Base-by-base conservation (phyloP, 2,329 filamentous ascomycete species). In the Allantophomopsis cytisporea region DNA sequence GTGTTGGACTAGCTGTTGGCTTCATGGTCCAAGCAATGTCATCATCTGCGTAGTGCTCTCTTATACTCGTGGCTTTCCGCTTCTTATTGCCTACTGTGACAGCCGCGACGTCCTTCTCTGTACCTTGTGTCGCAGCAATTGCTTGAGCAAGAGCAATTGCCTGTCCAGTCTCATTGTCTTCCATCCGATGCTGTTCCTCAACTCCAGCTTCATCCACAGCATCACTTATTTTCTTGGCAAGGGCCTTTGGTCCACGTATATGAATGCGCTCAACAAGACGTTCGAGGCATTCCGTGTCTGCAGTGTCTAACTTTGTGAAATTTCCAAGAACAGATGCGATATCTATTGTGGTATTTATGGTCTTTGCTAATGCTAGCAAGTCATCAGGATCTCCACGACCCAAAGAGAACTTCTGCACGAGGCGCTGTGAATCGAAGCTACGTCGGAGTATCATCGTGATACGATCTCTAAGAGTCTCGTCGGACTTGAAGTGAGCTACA, bases 201-300 rank as follows among this genome's bases (percentile, higher is more conserved):
- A 96, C 64, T 0, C 87, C 85, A 45, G 95, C 88, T 60, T 96
- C 91, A 51, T 98, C 91, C 42, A 98, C 94, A 4, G 89, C 80
- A 2, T 72, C 66, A 37, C 72, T 63, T 42, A 98, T 94, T 16
- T 71, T 72, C 16, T 65, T 60, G 2, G 88, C 83, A 4, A 96
- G 71, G 33, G 72, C 67, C 10, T 66, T 61, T 0, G 87, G 83
- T 2, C 75, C 73, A 11, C 72, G 65, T 15, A 95, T 66, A 39
- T 74, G 67, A 34, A 91, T 74, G 6, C 80, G 73, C 15, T 57
- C 58, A 2, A 69, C 54, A 41, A 83, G 56, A 32, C 56, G 48
- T 37, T 57, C 41, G 3, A 76, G 56, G 42, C 66, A 69, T 10
- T 54, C 47, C 10, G 45, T 39, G 16, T 43, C 38, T n/a, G 36